Evolutionary conservation across 2,329 filamentous ascomycete genomes (phyloP).

Genomic region (Calonectria pteridis): DNA sequence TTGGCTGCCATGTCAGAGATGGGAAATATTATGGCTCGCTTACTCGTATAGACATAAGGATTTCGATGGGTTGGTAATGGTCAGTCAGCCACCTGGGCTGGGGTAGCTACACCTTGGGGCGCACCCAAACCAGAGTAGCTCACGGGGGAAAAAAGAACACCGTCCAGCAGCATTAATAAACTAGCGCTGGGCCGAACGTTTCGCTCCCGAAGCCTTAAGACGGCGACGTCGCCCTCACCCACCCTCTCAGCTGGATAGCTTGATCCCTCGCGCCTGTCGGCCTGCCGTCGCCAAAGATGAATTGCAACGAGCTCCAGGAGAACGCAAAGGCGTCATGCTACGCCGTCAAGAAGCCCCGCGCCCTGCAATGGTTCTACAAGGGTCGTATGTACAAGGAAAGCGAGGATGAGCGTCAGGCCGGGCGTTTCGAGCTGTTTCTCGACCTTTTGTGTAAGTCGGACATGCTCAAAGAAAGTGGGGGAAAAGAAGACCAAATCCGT

Average conservation of each 20-base stretch:
- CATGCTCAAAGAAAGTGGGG: neutral
- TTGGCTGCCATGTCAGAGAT: slow-evolving; percentile 10
- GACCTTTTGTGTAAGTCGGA: slow-evolving; percentile 58
- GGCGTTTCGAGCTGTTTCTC: slow-evolving; percentile 63
- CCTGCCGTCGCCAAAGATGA: slow-evolving; percentile 43
- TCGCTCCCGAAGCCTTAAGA: slow-evolving; percentile 7
- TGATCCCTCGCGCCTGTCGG: neutral
- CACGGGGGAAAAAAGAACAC: neutral
- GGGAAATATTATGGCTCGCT: slow-evolving; percentile 15
- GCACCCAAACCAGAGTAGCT: slow-evolving; percentile 8
- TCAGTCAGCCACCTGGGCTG: slow-evolving; percentile 32
- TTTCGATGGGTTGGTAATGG: slow-evolving; percentile 36
- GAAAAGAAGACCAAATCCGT: neutral
- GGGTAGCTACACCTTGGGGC: slow-evolving; percentile 22
- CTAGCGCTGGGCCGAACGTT: neutral
- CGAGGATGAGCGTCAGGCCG: slow-evolving; percentile 59
- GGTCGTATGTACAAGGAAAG: slow-evolving; percentile 55
- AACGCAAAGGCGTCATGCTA: slow-evolving; percentile 47
- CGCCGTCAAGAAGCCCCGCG: slow-evolving; percentile 52
- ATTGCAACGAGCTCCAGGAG: slow-evolving; percentile 53
- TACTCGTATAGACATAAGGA: slow-evolving; percentile 22
- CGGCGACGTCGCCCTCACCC: slow-evolving; percentile 2
- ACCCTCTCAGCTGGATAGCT: neutral
- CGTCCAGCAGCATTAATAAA: slow-evolving; percentile 5
- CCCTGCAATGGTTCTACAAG: slow-evolving; percentile 61